These are phyloP conservation scores for Gloeophyllum trabeum DNA, from an alignment of 768 basidiomycete species.

Conservation along the genomic window DNA sequence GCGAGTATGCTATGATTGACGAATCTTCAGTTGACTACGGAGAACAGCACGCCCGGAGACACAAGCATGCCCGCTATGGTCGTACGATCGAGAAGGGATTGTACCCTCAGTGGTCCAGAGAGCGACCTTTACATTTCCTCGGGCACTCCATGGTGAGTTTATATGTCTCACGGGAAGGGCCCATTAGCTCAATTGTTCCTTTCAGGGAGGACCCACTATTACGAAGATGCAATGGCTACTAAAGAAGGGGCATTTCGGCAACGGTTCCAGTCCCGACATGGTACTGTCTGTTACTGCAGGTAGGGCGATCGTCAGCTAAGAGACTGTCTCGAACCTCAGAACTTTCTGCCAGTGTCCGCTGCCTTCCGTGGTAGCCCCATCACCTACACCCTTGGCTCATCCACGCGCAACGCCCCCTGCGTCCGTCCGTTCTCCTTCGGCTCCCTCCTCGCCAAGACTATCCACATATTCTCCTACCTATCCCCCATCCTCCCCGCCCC, in stretches of 20 bases:
- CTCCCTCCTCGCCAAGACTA: constrained; percentile 22
- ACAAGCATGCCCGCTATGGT: constrained; percentile 31
- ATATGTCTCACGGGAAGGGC: background rate
- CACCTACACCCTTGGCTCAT: constrained; percentile 34
- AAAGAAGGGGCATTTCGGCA: constrained; percentile 28
- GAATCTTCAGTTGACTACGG: constrained; percentile 33
- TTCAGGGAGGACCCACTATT: constrained; percentile 37
- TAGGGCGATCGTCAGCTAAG: constrained; percentile 9
- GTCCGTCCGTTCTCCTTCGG: constrained; percentile 31
- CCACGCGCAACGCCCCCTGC: constrained; percentile 25
- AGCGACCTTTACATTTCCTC: constrained; percentile 33
- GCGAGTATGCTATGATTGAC: background rate
- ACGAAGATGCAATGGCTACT: constrained; percentile 33
- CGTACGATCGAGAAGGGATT: constrained; percentile 25
- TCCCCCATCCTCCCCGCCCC: constrained; percentile 26
- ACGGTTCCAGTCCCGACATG: constrained; percentile 28
- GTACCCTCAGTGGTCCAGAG: constrained; percentile 34
- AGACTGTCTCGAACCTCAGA: too few species aligned
- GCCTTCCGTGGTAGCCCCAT: constrained; percentile 38
- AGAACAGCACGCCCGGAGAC: constrained; percentile 23
- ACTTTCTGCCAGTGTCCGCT: constrained; percentile 23
- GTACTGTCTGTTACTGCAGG: constrained; percentile 32
- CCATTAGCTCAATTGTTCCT: background rate
- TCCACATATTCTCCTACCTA: constrained; percentile 31
- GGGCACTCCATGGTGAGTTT: constrained; percentile 34